Conservation (phyloP, 495 filamentous ascomycete genomes). For the Penicillium cinerascens region DNA sequence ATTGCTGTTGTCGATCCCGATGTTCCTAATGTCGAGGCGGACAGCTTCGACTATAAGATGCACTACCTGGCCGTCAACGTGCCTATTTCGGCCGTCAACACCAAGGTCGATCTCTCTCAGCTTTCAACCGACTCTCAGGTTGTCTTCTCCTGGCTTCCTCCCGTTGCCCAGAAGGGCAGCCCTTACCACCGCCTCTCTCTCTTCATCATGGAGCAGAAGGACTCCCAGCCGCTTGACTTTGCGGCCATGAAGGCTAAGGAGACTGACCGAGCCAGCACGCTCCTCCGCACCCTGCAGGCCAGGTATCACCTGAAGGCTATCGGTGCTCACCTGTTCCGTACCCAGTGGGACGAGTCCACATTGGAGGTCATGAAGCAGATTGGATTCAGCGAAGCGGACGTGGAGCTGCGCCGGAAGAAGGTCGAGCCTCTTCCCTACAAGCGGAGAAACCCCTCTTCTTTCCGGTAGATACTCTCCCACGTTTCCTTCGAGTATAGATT, state of each 20-base stretch:
- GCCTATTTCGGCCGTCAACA: conserved; percentile 52
- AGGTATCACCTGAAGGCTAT: conserved; percentile 67
- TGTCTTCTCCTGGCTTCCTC: conserved; percentile 77
- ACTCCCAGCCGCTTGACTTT: conserved; percentile 57
- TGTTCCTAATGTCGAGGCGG: conserved; percentile 74
- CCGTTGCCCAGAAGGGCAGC: conserved; percentile 81
- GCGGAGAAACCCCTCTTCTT: conserved; percentile 47
- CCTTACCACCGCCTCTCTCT: conserved; percentile 86
- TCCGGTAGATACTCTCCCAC: conserved; percentile 32
- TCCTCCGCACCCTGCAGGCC: conserved; percentile 65
- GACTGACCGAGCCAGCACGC: conserved; percentile 60
- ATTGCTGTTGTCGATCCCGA: conserved; percentile 86
- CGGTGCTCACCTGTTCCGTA: conserved; percentile 83
- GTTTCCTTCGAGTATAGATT: conserved; percentile 26
- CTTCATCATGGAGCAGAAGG: conserved; percentile 77
- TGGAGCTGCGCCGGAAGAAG: conserved; percentile 79
- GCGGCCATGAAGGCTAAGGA: conserved; percentile 52
- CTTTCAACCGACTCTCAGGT: conserved; percentile 57
- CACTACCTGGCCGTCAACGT: conserved; percentile 80
- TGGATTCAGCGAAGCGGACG: conserved; percentile 67
- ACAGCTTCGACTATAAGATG: conserved; percentile 73
- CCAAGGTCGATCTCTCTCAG: conserved; percentile 49
- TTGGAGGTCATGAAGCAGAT: conserved; percentile 79
- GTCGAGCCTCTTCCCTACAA: conserved; percentile 56
- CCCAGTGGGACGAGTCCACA: conserved; percentile 83